A percentile compares a stretch with the other conserved stretches of the same genome.
Conservation (phyloP, 768 basidiomycete species). For the Mycena chlorophos region DNA sequence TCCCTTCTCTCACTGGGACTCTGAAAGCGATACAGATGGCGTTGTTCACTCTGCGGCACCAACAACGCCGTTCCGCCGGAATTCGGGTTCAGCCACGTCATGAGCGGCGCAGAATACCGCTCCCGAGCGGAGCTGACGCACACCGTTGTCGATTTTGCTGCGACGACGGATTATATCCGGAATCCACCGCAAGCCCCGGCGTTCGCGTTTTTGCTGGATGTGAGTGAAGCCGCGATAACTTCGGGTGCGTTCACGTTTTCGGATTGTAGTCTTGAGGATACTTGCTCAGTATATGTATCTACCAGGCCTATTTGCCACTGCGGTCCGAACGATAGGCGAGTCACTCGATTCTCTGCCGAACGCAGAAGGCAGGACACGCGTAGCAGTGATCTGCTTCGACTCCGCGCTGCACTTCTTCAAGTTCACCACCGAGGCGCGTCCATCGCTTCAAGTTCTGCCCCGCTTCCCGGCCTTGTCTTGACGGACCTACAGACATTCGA, state of each 20-base stretch:
- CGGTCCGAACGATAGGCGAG: slow-evolving; percentile 65
- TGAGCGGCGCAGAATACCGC: slow-evolving; percentile 46
- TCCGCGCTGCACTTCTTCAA: slow-evolving; percentile 65
- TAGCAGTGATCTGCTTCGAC: slow-evolving; percentile 64
- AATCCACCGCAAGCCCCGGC: slow-evolving; percentile 64
- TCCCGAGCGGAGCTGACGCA: slow-evolving; percentile 58
- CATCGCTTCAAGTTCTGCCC: not conserved
- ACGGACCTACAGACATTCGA: slow-evolving; percentile 33
- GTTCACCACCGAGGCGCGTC: slow-evolving; percentile 42
- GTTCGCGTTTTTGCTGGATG: slow-evolving; percentile 69
- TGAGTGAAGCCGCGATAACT: slow-evolving; percentile 57
- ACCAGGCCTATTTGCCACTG: slow-evolving; percentile 62
- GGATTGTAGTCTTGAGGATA: slow-evolving; percentile 23
- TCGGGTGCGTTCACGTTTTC: slow-evolving; percentile 47
- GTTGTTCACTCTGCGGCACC: slow-evolving; percentile 66
- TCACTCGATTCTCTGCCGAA: slow-evolving; percentile 66
- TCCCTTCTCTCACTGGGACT: not conserved
- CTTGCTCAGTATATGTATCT: not conserved
- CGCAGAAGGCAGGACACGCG: slow-evolving; percentile 57
- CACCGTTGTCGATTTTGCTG: slow-evolving; percentile 63
- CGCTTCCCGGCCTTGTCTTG: too few relatives aligned
- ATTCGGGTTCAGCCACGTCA: slow-evolving; percentile 63
- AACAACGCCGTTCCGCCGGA: slow-evolving; percentile 66
- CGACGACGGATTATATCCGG: slow-evolving; percentile 69
- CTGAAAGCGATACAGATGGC: slow-evolving; percentile 45